Evolutionary conservation across 2,329 filamentous ascomycete genomes (phyloP), one percentile per base, ranked within the genome.

Genomic region (Nemania sp.): DNA sequence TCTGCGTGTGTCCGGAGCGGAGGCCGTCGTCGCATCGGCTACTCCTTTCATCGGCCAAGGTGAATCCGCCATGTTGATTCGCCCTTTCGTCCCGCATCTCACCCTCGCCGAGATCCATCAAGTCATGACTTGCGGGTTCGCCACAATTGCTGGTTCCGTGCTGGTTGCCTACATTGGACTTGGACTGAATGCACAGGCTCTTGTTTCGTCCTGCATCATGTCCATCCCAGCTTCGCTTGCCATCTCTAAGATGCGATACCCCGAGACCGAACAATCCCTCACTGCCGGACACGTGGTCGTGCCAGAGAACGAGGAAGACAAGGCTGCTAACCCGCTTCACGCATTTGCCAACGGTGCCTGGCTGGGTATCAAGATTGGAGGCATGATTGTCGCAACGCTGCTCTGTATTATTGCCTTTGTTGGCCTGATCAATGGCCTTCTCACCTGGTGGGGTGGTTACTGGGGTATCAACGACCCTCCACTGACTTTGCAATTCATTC

Each of bases 41-140:
- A 95, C 91, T 1, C 92, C 92, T 7, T 96, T 96, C 74, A 94
- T 96, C 66, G 92, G 92, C 7, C 91, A 96, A 76, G 91, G 92
- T 67, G 92, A 96, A 78, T 94, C 89, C 20, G 91, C 90, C 56
- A 95, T 96, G 89, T 77, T 97, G 66, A 91, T 97, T 72, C 86
- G 86, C 49, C 91, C 91, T 0, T 96, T 95, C 70, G 85, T 96
- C 41, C 78, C 89, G 9, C 86, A 94, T 71, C 82, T 96, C 67
- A 97, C 92, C 58, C 80, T 86, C 68, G 90, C 91, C 61, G 92
- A 97, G 73, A 77, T 96, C 53, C 92, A 96, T 72, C 91, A 96
- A 75, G 81, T 96, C 72, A 91, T 97, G 90, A 89, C 87, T 49
- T 95, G 88, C 61, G 92, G 91, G 58, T 96, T 95, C 64, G 91